phyloP scores from a whole-genome alignment of 2,329 filamentous ascomycete genomes.

The Ramichloridium luteum region DNA sequence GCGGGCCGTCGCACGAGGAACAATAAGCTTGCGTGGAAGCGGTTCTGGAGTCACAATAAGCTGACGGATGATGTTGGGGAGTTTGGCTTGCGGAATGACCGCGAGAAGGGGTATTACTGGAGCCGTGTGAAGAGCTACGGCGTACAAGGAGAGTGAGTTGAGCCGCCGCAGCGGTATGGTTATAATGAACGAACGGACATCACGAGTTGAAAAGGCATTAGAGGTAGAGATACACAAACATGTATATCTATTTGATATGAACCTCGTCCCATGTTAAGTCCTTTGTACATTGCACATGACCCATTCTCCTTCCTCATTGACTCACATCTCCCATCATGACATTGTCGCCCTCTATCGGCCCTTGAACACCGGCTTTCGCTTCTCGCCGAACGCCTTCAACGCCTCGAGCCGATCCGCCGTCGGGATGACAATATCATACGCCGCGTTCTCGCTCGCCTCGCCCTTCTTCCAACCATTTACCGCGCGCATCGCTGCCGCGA shows the following conservation, averaged over 20 bases:
- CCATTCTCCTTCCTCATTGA: too few relatives aligned
- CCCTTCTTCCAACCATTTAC: slow-evolving; percentile 53
- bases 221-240: too few relatives aligned
- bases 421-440: slow-evolving; percentile 70
- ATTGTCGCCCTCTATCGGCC: slow-evolving; percentile 32
- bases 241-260: too few relatives aligned
- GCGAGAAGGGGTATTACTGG: slow-evolving; percentile 43
- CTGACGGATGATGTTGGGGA: slow-evolving; percentile 83
- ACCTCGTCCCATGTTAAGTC: too few relatives aligned
- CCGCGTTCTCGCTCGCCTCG: slow-evolving; percentile 71
- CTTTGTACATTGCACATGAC: too few relatives aligned
- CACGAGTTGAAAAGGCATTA: too few relatives aligned
- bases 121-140: slow-evolving; percentile 46
- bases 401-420: slow-evolving; percentile 86
- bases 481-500: slow-evolving; percentile 67
- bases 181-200: too few relatives aligned
- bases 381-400: slow-evolving; percentile 69
- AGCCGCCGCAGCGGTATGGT: too few relatives aligned
- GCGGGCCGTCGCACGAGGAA: slow-evolving; percentile 53
- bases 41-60: slow-evolving; percentile 82
- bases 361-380: slow-evolving; percentile 57
- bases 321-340: not conserved
- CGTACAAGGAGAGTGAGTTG: not conserved
- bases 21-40: slow-evolving; percentile 79
- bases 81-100: slow-evolving; percentile 55